Evolutionary conservation across 331 rosid genomes (phyloP), one percentile per base, ranked within the genome.

Genomic region (Malus hybrid): DNA sequence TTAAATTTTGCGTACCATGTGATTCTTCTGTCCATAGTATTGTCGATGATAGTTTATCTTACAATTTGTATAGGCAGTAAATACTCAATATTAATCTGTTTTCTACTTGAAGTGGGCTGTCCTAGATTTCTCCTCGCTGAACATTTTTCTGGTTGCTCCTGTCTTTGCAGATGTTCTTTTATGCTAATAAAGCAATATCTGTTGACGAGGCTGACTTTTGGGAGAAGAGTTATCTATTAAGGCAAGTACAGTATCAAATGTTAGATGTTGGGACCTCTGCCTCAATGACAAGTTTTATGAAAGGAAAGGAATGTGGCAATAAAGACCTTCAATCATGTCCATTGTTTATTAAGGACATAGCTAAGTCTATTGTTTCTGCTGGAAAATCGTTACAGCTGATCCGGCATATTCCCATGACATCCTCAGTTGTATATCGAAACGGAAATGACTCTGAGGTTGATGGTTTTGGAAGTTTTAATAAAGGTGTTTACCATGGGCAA

Each of bases 381-480:
- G 99, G 99, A 77, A 94, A 94, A 83, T 92, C 97, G 57, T 84
- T 94, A 86, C 99, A 94, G 89, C 83, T 94, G 82, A 88, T 92
- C 85, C 90, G 86, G 59, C 90, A 92, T 85, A 78, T 89, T 72
- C 88, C 90, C 20, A 61, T 80, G 62, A 80, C 76, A 59, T 76
- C 85, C 34, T 76, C 81, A 39, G 85, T 64, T 63, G 68, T 62
- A 55, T 78, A 78, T 74, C 71, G 86, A 74, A 89, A 83, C 74
- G 85, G 84, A 81, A 85, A 83, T 83, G 85, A 84, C 81, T 78
- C 59, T 76, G 82, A 81, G 78, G 66, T 82, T 86, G 84, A 81
- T 80, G 77, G 74, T 75, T 79, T 79, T 70, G 83, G 78, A 76
- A 65, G 66, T 61, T 73, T 76, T 29, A 78, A 79, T 65, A 65